These are phyloP conservation scores for Aspergillus arachidicola DNA, from an alignment of 2,329 filamentous ascomycete genomes.

Conservation along the genomic window DNA sequence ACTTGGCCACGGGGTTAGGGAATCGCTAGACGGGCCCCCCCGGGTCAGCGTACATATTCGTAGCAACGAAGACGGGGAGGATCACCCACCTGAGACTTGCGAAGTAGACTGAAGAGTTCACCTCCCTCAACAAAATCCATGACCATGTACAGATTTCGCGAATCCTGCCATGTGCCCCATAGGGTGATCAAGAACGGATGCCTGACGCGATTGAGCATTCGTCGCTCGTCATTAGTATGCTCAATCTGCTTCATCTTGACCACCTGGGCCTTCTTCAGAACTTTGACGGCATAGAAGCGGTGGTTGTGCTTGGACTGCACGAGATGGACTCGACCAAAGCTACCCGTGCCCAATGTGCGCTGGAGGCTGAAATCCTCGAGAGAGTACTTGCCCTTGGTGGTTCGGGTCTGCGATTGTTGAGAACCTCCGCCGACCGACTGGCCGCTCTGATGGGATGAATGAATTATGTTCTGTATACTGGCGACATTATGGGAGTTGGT, in stretches of 20 bases:
- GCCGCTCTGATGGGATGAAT: conserved; percentile 56
- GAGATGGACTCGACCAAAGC: conserved; percentile 93
- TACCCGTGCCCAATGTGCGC: conserved; percentile 91
- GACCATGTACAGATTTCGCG: conserved; percentile 97
- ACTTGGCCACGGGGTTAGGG: conserved; percentile 97
- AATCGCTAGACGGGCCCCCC: conserved; percentile 68
- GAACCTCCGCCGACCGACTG: conserved; percentile 29
- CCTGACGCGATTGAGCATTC: conserved; percentile 95
- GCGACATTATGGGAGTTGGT: conserved; percentile 65
- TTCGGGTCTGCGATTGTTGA: conserved; percentile 47
- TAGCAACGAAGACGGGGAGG: conserved; percentile 1
- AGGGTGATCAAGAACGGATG: conserved; percentile 97
- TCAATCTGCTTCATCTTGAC: conserved; percentile 99
- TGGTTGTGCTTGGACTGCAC: conserved; percentile 98
- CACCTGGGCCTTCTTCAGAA: conserved; percentile 96
- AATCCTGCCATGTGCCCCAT: conserved; percentile 97
- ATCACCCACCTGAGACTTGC: conserved; percentile 80
- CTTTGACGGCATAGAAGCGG: conserved; percentile 97
- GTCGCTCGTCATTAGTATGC: conserved; percentile 96
- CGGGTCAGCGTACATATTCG: not conserved
- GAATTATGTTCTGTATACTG: conserved; percentile 82
- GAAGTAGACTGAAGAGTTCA: conserved; percentile 90
- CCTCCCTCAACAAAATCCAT: conserved; percentile 99
- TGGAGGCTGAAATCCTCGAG: conserved; percentile 86
- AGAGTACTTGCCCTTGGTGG: conserved; percentile 97